A percentile compares a stretch with the other conserved stretches of the same genome.
Conservation (phyloP, 202 grass and related monocot genomes). For the Musa balbisiana region DNA sequence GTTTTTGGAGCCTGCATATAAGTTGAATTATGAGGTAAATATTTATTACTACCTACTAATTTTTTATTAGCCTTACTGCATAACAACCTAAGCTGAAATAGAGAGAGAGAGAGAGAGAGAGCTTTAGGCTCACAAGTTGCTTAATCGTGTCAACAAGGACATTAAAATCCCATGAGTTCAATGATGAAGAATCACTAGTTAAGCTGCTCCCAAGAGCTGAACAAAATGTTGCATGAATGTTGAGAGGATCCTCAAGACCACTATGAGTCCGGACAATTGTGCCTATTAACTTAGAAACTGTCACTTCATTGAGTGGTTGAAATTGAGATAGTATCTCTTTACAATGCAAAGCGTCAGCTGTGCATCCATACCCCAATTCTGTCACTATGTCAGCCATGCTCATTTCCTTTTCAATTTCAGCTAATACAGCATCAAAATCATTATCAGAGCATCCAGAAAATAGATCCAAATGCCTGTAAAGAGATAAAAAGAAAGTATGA, state of each 20-base stretch:
- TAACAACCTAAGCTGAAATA: too few species aligned
- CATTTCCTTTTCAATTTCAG: slow-evolving; percentile 67
- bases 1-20: slow-evolving; percentile 66
- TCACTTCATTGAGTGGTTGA: slow-evolving; percentile 58
- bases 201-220: slow-evolving; percentile 50
- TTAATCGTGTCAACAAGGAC: slow-evolving; percentile 77
- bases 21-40: slow-evolving; percentile 11
- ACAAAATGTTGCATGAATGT: slow-evolving; percentile 52
- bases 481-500: slow-evolving; percentile 2
- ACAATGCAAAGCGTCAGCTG: slow-evolving; percentile 44
- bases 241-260: slow-evolving; percentile 49
- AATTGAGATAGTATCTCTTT: slow-evolving; percentile 65
- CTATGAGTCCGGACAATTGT: slow-evolving; percentile 40
- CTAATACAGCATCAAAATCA: slow-evolving; percentile 54
- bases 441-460: slow-evolving; percentile 33
- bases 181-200: slow-evolving; percentile 35
- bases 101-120: slow-evolving; percentile 9
- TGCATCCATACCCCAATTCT: slow-evolving; percentile 64
- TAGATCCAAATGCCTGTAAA: slow-evolving; percentile 45
- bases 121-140: slow-evolving; percentile 63
- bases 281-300: slow-evolving; percentile 62
- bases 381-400: slow-evolving; percentile 46
- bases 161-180: slow-evolving; percentile 68
- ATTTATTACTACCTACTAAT: background rate
- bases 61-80: too few species aligned